These are phyloP conservation scores for Penicillium brevicompactum DNA, from an alignment of 2,329 filamentous ascomycete genomes.

Conservation along the genomic window DNA sequence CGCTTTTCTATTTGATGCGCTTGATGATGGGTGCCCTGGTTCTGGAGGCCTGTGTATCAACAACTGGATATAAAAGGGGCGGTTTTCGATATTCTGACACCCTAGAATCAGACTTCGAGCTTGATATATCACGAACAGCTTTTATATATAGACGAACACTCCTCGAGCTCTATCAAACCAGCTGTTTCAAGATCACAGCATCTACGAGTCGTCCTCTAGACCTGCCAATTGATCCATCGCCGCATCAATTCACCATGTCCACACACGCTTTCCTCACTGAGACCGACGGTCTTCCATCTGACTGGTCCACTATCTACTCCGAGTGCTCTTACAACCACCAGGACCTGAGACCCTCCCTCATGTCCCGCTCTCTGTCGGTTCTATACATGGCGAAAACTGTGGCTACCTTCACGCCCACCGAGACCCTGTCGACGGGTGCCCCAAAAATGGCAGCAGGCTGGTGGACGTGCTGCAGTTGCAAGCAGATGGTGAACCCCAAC, in stretches of 20 bases:
- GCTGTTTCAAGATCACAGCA: background rate
- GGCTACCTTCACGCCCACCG: background rate
- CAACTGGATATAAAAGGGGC: background rate
- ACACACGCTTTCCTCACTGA: no score
- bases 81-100: background rate
- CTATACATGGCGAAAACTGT: background rate
- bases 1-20: background rate
- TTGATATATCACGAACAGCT: background rate
- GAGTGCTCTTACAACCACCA: no score
- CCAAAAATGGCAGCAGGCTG: conserved; percentile 13
- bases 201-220: no score
- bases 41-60: background rate
- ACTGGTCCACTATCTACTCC: no score
- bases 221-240: no score
- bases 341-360: background rate
- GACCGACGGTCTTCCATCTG: no score
- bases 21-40: background rate
- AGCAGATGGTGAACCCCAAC: conserved; percentile 19
- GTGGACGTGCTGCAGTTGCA: conserved; percentile 30
- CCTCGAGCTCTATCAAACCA: background rate
- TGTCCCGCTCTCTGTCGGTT: background rate
- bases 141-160: background rate
- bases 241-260: no score
- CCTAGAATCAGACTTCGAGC: background rate
- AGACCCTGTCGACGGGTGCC: background rate